Conservation (phyloP, 1,139 yeast genomes). For the Zygosaccharomyces pseudobailii region DNA sequence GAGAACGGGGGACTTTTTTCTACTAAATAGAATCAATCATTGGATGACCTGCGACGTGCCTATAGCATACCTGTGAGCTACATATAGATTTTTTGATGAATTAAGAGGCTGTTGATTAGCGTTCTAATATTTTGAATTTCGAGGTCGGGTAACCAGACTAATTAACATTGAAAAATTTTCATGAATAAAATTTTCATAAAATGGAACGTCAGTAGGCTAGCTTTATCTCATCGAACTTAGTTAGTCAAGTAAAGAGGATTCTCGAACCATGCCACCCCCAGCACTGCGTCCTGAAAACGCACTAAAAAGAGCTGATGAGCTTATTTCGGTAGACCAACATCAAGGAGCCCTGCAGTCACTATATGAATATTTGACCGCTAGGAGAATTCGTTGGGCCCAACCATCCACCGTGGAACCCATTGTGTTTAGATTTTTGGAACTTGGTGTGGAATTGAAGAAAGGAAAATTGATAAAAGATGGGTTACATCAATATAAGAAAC, state of each 20-base stretch:
- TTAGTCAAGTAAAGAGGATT: not conserved
- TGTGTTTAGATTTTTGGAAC: slow-evolving; percentile 74
- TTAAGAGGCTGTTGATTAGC: not conserved
- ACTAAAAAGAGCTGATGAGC: slow-evolving; percentile 91
- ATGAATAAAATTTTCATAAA: not conserved
- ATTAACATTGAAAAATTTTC: slow-evolving; percentile 5
- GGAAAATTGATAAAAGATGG: slow-evolving; percentile 94
- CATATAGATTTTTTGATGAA: not conserved
- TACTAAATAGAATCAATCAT: not conserved
- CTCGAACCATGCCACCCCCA: slow-evolving; percentile 46
- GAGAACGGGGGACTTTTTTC: not conserved
- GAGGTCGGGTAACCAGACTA: not conserved
- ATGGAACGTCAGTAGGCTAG: too few species aligned
- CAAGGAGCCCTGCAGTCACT: slow-evolving; percentile 89
- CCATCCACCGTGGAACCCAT: slow-evolving; percentile 86
- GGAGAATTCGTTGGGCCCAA: slow-evolving; percentile 77
- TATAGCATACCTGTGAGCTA: not conserved
- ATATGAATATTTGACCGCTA: slow-evolving; percentile 83
- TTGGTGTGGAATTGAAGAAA: slow-evolving; percentile 79
- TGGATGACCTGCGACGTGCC: not conserved
- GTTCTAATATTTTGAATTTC: not conserved
- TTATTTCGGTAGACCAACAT: slow-evolving; percentile 83
- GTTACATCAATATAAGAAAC: slow-evolving; percentile 89
- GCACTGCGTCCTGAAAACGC: slow-evolving; percentile 86
- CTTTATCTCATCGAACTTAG: not conserved